phyloP scores from a whole-genome alignment of 495 filamentous ascomycete species.

The Lindgomyces ingoldianus region DNA sequence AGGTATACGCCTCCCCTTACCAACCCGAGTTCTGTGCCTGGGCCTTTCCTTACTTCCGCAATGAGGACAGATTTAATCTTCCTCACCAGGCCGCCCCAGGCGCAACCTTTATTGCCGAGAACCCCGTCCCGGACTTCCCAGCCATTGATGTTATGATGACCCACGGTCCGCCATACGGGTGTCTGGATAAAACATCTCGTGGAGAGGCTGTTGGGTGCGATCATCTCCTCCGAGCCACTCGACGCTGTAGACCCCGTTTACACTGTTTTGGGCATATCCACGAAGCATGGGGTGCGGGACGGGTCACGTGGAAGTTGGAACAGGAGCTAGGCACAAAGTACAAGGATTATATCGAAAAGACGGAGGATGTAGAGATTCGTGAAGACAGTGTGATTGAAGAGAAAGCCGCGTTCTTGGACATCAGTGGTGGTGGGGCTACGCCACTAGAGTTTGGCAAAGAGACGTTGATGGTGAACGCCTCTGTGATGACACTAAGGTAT shows the following conservation, averaged over 20 bases:
- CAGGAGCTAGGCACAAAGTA: constrained; percentile 12
- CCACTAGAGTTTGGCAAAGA: constrained; percentile 53
- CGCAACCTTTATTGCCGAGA: constrained; percentile 44
- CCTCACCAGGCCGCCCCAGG: constrained; percentile 26
- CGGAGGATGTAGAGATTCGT: constrained; percentile 48
- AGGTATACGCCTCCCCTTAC: constrained; percentile 69
- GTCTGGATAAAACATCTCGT: constrained; percentile 54
- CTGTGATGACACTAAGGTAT: constrained; percentile 58
- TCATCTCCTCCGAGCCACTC: constrained; percentile 58
- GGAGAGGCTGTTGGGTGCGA: constrained; percentile 55
- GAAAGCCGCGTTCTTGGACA: constrained; percentile 50
- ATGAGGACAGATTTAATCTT: constrained; percentile 58
- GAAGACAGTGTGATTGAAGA: constrained; percentile 48
- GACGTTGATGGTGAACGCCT: constrained; percentile 75
- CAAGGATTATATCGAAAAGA: constrained; percentile 35
- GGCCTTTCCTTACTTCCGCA: constrained; percentile 63
- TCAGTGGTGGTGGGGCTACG: constrained; percentile 41
- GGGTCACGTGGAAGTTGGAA: constrained; percentile 54
- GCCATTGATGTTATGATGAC: constrained; percentile 68
- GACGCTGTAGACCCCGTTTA: constrained; percentile 55
- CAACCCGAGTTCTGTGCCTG: constrained; percentile 60
- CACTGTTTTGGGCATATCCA: constrained; percentile 79
- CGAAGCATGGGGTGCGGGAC: constrained; percentile 69
- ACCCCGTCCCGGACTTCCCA: constrained; percentile 54
- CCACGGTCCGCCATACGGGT: constrained; percentile 66